Evolutionary conservation across 805 yeast genomes (phyloP), one percentile per base, ranked within the genome.

Genomic region (Cyberlindnera maclurae): DNA sequence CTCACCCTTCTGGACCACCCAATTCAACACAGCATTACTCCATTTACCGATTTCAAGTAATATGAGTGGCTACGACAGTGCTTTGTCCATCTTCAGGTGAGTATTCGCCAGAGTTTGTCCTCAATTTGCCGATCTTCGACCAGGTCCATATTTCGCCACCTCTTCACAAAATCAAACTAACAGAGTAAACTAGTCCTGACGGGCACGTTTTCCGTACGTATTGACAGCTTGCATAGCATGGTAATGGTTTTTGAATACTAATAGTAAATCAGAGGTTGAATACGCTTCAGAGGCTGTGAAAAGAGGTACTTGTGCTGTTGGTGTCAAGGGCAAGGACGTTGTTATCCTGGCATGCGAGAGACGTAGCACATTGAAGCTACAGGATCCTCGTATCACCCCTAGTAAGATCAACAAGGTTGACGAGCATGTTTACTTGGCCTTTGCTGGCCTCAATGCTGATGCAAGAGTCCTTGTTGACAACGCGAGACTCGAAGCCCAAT

Each of bases 31-130:
- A 13, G 31, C 12, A 4, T 5, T 10, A 29, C 5, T 11, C 31
- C 4, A 16, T 15, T n/a, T 18, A 15, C 5, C 9, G n/a, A 15
- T 27, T 8, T 12, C n/a, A 26, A 29, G 15, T 17, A 29, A 15
- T 33, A 90, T 90, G 98, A 86, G 96, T 73, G 97, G 98, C 46
- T 90, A 90, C 95, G 98, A 90, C 65, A 79, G 97, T 75, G 98
- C 98, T 41, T 75, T 90, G 55, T 89, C 97, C 46, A 94, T 90
- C 63, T 90, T 90, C 69, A 87, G 96, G 82, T 82, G 76, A 52
- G 89, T 77, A n/a, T 29, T 10, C 12, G 26, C 5, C 12, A 5
- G 8, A 9, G 13, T 12, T 12, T 13, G 15, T 4, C 24, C 12
- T 30, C 9, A 26, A 27, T 6, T 13, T n/a, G 4, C 26, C 17